A percentile compares a stretch with the other conserved stretches of the same genome.
Conservation (phyloP, 1,139 yeast species). For the Kurtzmaniella quercitrusa region DNA sequence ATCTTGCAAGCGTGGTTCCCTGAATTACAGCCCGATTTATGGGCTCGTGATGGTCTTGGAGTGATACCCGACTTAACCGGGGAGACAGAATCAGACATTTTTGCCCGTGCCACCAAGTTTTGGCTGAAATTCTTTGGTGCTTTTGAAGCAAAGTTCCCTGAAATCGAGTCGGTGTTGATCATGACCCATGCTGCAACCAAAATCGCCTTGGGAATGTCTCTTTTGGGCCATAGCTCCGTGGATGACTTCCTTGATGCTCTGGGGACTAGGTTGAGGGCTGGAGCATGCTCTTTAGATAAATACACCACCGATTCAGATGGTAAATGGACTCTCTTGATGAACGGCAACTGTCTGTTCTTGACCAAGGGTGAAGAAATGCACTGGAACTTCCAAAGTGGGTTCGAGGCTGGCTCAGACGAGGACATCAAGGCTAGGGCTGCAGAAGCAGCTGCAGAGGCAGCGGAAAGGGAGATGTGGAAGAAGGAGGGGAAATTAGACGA, state of each 20-base stretch:
- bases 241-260: conserved; percentile 48
- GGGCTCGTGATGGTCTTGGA: conserved; percentile 42
- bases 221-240: conserved; percentile 46
- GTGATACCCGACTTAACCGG: conserved; percentile 56
- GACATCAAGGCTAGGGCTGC: conserved; percentile 51
- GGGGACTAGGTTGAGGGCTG: conserved; percentile 44
- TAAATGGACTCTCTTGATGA: conserved; percentile 54
- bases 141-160: conserved; percentile 51
- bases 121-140: conserved; percentile 47
- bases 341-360: conserved; percentile 67
- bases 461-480: conserved; percentile 2
- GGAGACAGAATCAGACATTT: conserved; percentile 62
- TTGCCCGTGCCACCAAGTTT: conserved; percentile 48
- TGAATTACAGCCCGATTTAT: conserved; percentile 37
- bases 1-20: conserved; percentile 46
- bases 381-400: conserved; percentile 69
- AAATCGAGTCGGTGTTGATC: conserved; percentile 51
- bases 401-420: conserved; percentile 77
- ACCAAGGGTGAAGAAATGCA: conserved; percentile 85
- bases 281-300: conserved; percentile 43
- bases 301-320: conserved; percentile 14
- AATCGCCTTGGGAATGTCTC: conserved; percentile 70
- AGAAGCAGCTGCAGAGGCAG: conserved; percentile 4
- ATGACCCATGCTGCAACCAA: conserved; percentile 85
- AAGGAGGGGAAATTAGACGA: conserved; percentile 11